Base-by-base conservation (phyloP, 495 filamentous ascomycete genomes). In the Aspergillus panamensis region DNA sequence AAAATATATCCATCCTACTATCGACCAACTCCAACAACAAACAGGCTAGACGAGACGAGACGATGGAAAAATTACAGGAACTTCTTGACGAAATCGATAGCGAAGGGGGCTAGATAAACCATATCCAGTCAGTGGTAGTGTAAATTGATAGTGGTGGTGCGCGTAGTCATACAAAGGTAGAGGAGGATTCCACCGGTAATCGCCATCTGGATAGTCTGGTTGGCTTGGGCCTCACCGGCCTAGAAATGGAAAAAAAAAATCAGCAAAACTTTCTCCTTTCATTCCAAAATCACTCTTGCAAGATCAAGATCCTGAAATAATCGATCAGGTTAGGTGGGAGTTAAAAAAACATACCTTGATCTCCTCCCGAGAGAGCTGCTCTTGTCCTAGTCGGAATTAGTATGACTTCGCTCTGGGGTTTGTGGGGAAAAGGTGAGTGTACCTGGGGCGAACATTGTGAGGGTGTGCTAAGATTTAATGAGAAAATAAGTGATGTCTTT, bases 71-170 rank as follows among this genome's bases (percentile, higher is more conserved):
- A 70, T 76, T 86, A 96, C 51, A 95, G 78, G 61, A 94, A 76
- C 70, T 87, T 89, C 64, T 74, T 82, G 60, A 87, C 80, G 65
- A 85, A 89, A 62, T 94, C 89, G 71, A 95, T 75, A 59, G 85
- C 82, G 75, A 95, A 95, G 55, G 91, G 91, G 53, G 89, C 91
- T 94, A 59, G 14, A 19, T 16, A 17, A 14, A 17, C 16, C 19
- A 45, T 45, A 45, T 6, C n/a, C n/a, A 8, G n/a, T 25, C 16
- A 45, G 19, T 17, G 7, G 20, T 45, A 17, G 47, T 40, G 8
- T 17, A 35, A 30, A 43, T 40, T 29, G 40, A 19, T 8, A 17
- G 16, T 31, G 19, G 39, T 19, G 13, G 29, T 17, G 32, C 57
- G 30, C 50, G 45, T 57, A 32, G 51, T 63, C 69, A 35, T 84